phyloP scores from a whole-genome alignment of 2,329 filamentous ascomycete genomes.

The Apiospora rasikravindrae region DNA sequence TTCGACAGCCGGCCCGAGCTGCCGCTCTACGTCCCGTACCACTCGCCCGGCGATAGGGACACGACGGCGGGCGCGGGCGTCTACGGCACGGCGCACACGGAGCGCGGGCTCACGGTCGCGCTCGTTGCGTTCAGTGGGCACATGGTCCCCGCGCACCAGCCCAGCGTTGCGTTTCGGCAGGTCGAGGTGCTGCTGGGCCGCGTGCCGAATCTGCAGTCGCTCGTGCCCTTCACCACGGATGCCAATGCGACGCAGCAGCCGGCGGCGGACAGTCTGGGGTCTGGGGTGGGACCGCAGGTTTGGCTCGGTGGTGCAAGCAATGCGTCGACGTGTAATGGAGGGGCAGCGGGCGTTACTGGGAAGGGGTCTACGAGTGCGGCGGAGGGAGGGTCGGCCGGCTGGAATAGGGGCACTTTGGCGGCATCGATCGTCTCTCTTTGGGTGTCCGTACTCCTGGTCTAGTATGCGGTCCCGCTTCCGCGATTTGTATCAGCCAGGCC shows the following conservation, averaged over 20 bases:
- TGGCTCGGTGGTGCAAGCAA: neutral
- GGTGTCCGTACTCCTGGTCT: neutral
- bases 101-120: constrained; percentile 77
- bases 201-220: constrained; percentile 50
- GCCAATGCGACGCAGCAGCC: constrained; percentile 30
- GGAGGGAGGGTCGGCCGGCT: neutral
- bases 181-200: constrained; percentile 78
- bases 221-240: constrained; percentile 35
- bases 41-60: constrained; percentile 44
- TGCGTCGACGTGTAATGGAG: neutral
- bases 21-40: constrained; percentile 73
- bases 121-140: constrained; percentile 62
- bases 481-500: too few relatives aligned
- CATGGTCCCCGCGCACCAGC: constrained; percentile 71
- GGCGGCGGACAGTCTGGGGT: neutral
- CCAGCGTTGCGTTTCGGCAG: constrained; percentile 71
- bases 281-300: neutral
- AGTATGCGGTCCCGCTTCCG: too few relatives aligned
- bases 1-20: constrained; percentile 66
- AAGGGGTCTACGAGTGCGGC: neutral
- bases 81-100: constrained; percentile 72
- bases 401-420: neutral
- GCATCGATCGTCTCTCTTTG: neutral
- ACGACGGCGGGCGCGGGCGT: constrained; percentile 66
- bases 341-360: too few relatives aligned